These are phyloP conservation scores for Fusarium lyarnte DNA, from an alignment of 2,329 filamentous ascomycete species.

Conservation along the genomic window DNA sequence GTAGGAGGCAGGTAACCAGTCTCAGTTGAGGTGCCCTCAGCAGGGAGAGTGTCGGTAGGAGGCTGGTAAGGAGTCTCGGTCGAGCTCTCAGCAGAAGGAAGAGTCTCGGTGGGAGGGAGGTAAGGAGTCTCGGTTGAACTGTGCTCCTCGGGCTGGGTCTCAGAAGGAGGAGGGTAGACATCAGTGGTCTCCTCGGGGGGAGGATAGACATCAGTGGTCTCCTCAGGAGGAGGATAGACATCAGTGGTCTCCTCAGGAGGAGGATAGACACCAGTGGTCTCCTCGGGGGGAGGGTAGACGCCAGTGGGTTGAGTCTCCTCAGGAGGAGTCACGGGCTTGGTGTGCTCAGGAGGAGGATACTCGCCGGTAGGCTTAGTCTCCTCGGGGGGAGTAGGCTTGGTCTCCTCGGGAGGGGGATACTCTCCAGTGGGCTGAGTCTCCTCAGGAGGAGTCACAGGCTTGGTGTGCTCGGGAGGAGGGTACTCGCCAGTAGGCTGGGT, in stretches of 20 bases:
- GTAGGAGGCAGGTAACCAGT: neutral
- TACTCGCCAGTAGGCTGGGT: neutral
- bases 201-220: neutral
- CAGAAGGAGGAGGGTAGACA: neutral
- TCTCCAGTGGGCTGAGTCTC: neutral
- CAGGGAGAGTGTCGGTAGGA: neutral
- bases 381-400: neutral
- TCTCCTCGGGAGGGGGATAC: neutral
- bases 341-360: neutral
- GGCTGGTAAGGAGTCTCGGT: neutral
- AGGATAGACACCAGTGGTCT: neutral
- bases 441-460: conserved; percentile 11
- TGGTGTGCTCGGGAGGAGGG: neutral
- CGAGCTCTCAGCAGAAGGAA: neutral
- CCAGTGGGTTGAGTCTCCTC: neutral
- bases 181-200: neutral
- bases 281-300: neutral
- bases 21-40: neutral
- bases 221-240: neutral
- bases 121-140: neutral
- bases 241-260: neutral
- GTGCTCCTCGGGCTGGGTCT: neutral
- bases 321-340: conserved; percentile 3
- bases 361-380: neutral
- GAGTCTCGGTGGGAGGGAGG: neutral